These are phyloP conservation scores for Purpureocillium lavendulum DNA, from an alignment of 2,329 filamentous ascomycete species.

Conservation along the genomic window DNA sequence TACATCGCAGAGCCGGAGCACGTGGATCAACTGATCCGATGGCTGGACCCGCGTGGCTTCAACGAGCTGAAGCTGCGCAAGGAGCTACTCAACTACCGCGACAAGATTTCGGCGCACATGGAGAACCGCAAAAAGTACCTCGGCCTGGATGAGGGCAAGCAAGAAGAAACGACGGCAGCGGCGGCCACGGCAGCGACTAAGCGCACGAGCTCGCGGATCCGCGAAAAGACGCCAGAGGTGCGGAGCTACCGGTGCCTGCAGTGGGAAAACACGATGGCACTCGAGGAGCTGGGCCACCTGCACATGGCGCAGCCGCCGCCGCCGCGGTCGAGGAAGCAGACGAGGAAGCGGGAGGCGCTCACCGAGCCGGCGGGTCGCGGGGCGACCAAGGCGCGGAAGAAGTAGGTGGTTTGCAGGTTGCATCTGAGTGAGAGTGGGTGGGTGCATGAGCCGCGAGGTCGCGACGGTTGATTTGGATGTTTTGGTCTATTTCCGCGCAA, in stretches of 20 bases:
- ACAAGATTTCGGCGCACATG: conserved; percentile 75
- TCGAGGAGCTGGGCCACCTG: conserved; percentile 48
- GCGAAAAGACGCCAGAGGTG: conserved; percentile 38
- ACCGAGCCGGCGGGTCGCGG: conserved; percentile 18
- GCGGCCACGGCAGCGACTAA: conserved; percentile 15
- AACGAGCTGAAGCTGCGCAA: conserved; percentile 85
- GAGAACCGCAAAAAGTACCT: conserved; percentile 66
- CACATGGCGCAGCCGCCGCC: conserved; percentile 48
- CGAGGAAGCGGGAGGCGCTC: conserved; percentile 39
- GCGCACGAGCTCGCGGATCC: conserved; percentile 36
- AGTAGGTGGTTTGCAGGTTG: neutral
- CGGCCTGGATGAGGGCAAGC: conserved; percentile 27
- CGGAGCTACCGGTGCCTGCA: conserved; percentile 39
- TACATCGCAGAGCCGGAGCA: conserved; percentile 77
- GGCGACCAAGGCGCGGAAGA: conserved; percentile 19
- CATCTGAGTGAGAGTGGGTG: too few species aligned
- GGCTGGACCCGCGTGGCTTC: conserved; percentile 80
- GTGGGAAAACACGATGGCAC: conserved; percentile 49
- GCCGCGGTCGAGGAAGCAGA: conserved; percentile 40
- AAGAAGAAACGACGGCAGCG: conserved; percentile 17
- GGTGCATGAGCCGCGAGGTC: neutral
- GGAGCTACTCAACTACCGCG: conserved; percentile 68
- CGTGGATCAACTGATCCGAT: conserved; percentile 71
- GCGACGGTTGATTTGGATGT: neutral
- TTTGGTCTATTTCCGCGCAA: too few species aligned